These are phyloP conservation scores for Teunomyces cretensis DNA, from an alignment of 805 yeast genomes.

Conservation along the genomic window DNA sequence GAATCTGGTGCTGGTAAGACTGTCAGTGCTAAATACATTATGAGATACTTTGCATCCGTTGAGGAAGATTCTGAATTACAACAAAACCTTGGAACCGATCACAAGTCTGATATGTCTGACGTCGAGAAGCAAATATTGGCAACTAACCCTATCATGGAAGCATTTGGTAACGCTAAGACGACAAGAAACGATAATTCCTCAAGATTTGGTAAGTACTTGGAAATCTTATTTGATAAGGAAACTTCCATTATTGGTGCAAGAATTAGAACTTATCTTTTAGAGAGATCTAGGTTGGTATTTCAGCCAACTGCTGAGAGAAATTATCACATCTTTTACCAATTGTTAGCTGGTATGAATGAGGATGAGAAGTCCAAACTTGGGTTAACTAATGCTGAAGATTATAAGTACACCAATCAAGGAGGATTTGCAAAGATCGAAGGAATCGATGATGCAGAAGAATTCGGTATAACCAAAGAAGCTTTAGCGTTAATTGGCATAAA, in stretches of 20 bases:
- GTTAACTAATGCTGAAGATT: conserved; percentile 65
- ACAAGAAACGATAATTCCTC: conserved; percentile 97
- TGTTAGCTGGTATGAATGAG: conserved; percentile 67
- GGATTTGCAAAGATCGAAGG: conserved; percentile 70
- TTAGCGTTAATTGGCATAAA: conserved; percentile 75
- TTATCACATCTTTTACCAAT: conserved; percentile 91
- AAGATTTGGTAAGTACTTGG: conserved; percentile 94
- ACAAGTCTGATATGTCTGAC: conserved; percentile 70
- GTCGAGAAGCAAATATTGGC: conserved; percentile 94
- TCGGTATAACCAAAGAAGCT: conserved; percentile 72
- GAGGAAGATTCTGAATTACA: conserved; percentile 49
- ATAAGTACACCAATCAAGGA: conserved; percentile 85
- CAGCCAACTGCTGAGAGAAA: conserved; percentile 91
- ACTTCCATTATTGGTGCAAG: conserved; percentile 91
- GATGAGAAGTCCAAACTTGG: conserved; percentile 58
- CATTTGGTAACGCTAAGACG: conserved; percentile 98
- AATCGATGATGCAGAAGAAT: conserved; percentile 82
- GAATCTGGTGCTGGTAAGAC: conserved; percentile 99
- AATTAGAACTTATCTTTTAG: conserved; percentile 87
- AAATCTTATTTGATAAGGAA: conserved; percentile 74
- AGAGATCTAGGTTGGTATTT: conserved; percentile 90
- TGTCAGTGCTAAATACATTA: conserved; percentile 92
- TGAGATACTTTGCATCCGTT: conserved; percentile 96
- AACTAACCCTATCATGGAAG: conserved; percentile 96
- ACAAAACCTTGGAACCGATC: conserved; percentile 33